phyloP scores from a whole-genome alignment of 2,329 filamentous ascomycete species.

The Huntiella decipiens region DNA sequence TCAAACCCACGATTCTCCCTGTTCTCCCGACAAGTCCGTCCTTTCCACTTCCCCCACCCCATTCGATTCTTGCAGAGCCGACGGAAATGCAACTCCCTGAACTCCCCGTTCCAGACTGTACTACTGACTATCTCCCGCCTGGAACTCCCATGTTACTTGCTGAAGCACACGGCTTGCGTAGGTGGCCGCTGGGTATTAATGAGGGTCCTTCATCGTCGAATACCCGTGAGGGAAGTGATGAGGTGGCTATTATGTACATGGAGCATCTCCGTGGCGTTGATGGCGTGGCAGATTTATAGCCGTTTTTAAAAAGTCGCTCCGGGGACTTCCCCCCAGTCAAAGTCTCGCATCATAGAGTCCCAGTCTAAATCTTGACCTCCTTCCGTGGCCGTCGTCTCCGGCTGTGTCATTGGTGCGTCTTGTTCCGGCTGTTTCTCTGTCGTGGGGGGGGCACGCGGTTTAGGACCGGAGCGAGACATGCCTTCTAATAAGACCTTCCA shows the following conservation, averaged over 20 bases:
- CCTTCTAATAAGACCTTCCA: constrained; percentile 26
- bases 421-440: constrained; percentile 16
- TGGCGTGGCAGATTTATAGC: too few species aligned
- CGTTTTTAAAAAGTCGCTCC: constrained; percentile 8
- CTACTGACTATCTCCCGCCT: constrained; percentile 10
- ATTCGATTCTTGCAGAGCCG: too few species aligned
- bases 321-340: constrained; percentile 21
- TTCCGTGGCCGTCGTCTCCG: constrained; percentile 15
- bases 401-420: constrained; percentile 1
- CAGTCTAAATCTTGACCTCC: constrained; percentile 28
- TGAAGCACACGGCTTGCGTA: constrained; percentile 12
- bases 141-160: constrained; percentile 12
- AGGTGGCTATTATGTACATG: background rate
- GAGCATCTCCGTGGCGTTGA: background rate
- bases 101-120: too few species aligned
- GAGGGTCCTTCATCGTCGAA: background rate
- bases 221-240: background rate
- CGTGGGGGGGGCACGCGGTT: constrained; percentile 5
- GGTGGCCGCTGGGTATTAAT: background rate
- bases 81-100: too few species aligned
- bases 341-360: constrained; percentile 31
- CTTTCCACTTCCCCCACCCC: too few species aligned
- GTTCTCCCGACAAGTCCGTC: too few species aligned
- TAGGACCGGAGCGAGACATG: constrained; percentile 4
- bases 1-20: too few species aligned